Base-by-base conservation (phyloP, 2,329 filamentous ascomycete species). In the Chaetomium globosum region DNA sequence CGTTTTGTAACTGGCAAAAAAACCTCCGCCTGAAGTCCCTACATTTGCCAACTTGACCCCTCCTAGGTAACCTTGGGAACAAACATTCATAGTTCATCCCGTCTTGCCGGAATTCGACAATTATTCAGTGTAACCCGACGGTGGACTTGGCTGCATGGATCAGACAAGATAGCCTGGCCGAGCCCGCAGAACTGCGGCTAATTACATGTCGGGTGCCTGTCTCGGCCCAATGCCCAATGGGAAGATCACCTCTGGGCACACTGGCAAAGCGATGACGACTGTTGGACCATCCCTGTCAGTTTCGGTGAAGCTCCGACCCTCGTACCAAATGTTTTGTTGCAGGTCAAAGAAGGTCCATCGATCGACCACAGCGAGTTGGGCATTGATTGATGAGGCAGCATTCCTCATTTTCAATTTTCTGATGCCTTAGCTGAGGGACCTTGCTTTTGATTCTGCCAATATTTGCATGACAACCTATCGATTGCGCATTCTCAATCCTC, bases 281-380 rank as follows among this genome's bases (percentile, higher is more conserved):
- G 64, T 66, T 66, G 64, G 64, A n/a, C 39, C 56, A 65, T 61
- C 56, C 60, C 56, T 63, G 64, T 63, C 56, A 39, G 6, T 59
- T 62, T 55, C 61, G 56, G 65, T 68, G 67, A 68, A 68, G 63
- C 64, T 67, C 64, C 65, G 68, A 66, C 63, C 39, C 59, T 59
- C 36, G 52, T 21, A 54, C 49, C 23, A 61, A 65, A 61, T 39
- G 39, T 30, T 46, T 23, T 54, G 30, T n/a, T 28, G 49, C 31
- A 43, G 39, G 33, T 26, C 16, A 59, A 59, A n/a, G 55, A 30
- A 21, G 33, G 8, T 36, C 31, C 23, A n/a, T 31, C 12, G 46
- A 26, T 52, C 46, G 28, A 30, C n/a, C 36, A 31, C 59, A 48
- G 33, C 31, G 6, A 39, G 26, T 51, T 55, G 30, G 39, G 51